Percentiles rank a stretch among this genome's conserved stretches.
Evolutionary conservation across 345 rosid genomes (phyloP).

Genomic region (Syzygium oleosum): DNA sequence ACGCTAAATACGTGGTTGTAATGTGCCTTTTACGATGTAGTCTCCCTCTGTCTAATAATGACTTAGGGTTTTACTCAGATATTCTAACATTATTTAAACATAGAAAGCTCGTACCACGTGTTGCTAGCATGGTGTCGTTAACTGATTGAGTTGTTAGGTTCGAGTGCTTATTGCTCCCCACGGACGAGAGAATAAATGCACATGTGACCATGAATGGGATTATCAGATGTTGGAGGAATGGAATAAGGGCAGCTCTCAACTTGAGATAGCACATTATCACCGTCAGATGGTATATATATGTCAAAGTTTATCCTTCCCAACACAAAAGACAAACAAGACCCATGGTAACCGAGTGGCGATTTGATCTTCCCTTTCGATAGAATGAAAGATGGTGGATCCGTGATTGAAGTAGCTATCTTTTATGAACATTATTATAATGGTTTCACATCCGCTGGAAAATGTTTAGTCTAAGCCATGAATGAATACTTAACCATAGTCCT

Average conservation of each 20-base stretch:
- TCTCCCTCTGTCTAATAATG: not conserved
- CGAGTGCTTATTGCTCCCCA: not conserved
- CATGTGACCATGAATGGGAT: accelerated
- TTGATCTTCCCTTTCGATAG: not conserved
- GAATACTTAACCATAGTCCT: not conserved
- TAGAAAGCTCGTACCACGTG: not conserved
- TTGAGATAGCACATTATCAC: not conserved
- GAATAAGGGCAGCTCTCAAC: not conserved
- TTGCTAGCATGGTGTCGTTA: not conserved
- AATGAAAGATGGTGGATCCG: not conserved
- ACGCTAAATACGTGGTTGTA: not conserved
- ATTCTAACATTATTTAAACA: not conserved
- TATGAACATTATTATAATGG: not conserved
- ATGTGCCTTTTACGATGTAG: not conserved
- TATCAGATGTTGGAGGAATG: no score
- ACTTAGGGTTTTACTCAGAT: not conserved
- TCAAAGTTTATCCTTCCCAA: not conserved
- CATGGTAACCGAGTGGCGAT: not conserved
- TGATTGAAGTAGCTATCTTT: not conserved
- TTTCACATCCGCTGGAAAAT: not conserved
- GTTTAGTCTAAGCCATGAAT: not conserved
- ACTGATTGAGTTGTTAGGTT: not conserved
- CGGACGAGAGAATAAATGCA: not conserved
- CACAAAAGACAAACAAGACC: not conserved
- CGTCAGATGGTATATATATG: not conserved